Evolutionary conservation across 1,139 yeast genomes (phyloP).

Genomic region (Pichia sp.): DNA sequence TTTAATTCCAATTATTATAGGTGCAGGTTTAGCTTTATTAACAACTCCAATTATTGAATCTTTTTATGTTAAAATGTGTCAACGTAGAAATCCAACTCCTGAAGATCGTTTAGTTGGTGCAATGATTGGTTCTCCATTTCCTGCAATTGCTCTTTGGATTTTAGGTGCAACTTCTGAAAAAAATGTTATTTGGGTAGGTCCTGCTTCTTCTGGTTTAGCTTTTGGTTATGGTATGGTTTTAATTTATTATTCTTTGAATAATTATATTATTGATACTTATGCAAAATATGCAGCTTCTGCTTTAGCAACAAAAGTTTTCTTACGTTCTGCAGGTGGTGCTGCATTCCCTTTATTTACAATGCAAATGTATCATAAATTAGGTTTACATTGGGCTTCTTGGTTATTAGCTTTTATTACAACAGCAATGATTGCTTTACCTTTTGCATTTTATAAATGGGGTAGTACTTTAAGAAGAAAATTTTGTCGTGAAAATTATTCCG

Average conservation of each 20-base stretch:
- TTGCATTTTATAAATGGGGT: conserved; percentile 69
- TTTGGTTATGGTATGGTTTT: conserved; percentile 92
- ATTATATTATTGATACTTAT: conserved; percentile 83
- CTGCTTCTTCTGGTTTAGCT: conserved; percentile 83
- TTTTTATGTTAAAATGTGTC: conserved; percentile 46
- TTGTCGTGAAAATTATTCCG: conserved; percentile 61
- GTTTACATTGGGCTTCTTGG: conserved; percentile 80
- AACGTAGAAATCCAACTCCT: conserved; percentile 65
- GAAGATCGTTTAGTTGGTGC: conserved; percentile 87
- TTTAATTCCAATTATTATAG: conserved; percentile 83
- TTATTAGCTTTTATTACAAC: conserved; percentile 76
- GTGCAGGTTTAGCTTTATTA: conserved; percentile 65
- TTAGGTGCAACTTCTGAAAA: conserved; percentile 83
- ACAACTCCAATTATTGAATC: conserved; percentile 71
- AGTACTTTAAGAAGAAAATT: conserved; percentile 53
- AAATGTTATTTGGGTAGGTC: conserved; percentile 87
- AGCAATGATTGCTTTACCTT: conserved; percentile 81
- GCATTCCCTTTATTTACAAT: conserved; percentile 78
- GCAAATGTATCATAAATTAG: conserved; percentile 70
- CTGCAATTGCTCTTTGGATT: conserved; percentile 80
- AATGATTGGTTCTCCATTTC: conserved; percentile 84
- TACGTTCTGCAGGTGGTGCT: conserved; percentile 85
- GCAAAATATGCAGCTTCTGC: conserved; percentile 88
- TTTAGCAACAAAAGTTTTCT: conserved; percentile 80
- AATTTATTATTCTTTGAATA: conserved; percentile 79